Evolutionary conservation across 495 filamentous ascomycete genomes (phyloP).

Genomic region (Ramalina peruviana): DNA sequence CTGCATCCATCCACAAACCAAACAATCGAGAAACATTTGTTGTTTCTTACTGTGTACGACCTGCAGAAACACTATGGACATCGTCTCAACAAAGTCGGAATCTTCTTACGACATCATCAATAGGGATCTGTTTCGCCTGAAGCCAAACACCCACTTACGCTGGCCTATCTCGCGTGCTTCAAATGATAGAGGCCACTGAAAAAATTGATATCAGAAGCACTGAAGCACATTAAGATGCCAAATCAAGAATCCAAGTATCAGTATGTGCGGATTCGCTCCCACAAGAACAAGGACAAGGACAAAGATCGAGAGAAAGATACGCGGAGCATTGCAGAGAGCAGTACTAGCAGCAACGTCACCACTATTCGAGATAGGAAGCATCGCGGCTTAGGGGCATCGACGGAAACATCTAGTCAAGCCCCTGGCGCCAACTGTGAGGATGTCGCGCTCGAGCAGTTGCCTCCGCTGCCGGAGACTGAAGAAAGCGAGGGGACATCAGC

Average conservation of each 20-base stretch:
- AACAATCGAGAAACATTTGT: not conserved
- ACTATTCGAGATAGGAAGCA: constrained; percentile 9
- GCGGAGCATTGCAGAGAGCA: constrained; percentile 10
- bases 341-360: constrained; percentile 11
- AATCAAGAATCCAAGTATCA: constrained; percentile 5
- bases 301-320: constrained; percentile 12
- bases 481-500: constrained; percentile 8
- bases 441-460: constrained; percentile 13
- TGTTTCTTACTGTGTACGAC: too few species aligned
- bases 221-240: constrained; percentile 10
- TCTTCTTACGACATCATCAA: too few species aligned
- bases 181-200: too few species aligned
- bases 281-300: not conserved
- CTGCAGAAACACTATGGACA: too few species aligned
- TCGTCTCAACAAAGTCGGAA: too few species aligned
- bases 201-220: not conserved
- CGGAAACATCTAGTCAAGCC: constrained; percentile 1
- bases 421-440: constrained; percentile 2
- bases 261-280: constrained; percentile 3
- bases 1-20: not conserved
- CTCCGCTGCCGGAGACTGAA: constrained; percentile 14
- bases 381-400: constrained; percentile 8
- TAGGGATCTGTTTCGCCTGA: too few species aligned
- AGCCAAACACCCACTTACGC: too few species aligned
- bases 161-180: too few species aligned